These are phyloP conservation scores for Vitis hybrid DNA, from an alignment of 177 flowering plant species.

Conservation along the genomic window DNA sequence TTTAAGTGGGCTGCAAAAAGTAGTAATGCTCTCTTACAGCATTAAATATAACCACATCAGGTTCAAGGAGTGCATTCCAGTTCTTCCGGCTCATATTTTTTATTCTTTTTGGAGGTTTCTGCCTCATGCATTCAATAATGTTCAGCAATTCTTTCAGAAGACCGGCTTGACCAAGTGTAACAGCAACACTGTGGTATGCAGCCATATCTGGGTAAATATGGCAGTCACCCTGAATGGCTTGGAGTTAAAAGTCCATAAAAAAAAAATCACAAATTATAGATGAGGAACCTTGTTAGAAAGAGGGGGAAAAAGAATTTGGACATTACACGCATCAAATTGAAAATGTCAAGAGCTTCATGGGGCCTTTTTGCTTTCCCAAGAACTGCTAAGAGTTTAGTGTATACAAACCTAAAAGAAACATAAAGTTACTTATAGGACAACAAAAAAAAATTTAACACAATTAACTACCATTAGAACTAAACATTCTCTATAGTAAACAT, in stretches of 20 bases:
- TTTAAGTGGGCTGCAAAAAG: not conserved
- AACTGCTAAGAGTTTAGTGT: conserved; percentile 84
- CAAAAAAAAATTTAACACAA: not conserved
- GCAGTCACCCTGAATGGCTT: conserved; percentile 58
- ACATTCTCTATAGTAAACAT: not conserved
- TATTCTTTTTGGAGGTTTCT: conserved; percentile 54
- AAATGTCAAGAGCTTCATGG: conserved; percentile 72
- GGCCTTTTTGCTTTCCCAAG: conserved; percentile 88
- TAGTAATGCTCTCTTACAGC: conserved; percentile 61
- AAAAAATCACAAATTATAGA: not conserved
- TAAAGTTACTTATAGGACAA: conserved; percentile 6
- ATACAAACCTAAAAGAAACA: conserved; percentile 75
- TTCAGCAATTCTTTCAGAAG: conserved; percentile 67
- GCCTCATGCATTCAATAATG: conserved; percentile 72
- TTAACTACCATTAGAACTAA: not conserved
- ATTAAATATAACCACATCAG: conserved; percentile 89
- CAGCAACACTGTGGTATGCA: conserved; percentile 80
- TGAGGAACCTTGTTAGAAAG: not conserved
- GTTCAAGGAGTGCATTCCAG: conserved; percentile 90
- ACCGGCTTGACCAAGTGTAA: conserved; percentile 98
- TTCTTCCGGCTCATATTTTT: conserved; percentile 48
- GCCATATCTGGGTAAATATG: conserved; percentile 90
- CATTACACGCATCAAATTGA: conserved; percentile 80
- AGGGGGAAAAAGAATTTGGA: conserved; percentile 3
- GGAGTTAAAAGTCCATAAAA: conserved; percentile 14